Percentiles rank a stretch among this genome's conserved stretches.
Conservation (phyloP, 116 monocot species). For the Posidonia oceanica region DNA sequence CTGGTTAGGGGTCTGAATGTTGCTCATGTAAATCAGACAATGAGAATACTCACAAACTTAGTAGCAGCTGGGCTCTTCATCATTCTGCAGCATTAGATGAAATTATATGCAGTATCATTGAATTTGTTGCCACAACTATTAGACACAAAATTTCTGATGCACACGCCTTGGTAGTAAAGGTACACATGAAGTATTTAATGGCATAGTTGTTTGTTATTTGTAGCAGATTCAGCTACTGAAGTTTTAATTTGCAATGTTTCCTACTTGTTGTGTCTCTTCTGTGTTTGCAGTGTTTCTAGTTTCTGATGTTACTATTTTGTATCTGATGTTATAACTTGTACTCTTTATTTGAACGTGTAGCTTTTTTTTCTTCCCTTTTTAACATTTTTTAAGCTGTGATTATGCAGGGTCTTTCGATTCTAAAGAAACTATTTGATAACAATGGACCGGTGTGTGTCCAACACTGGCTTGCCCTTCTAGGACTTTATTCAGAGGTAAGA, state of each 20-base stretch:
- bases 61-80: constrained; percentile 49
- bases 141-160: constrained; percentile 51
- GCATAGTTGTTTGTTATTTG: background rate
- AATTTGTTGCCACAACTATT: constrained; percentile 43
- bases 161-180: constrained; percentile 58
- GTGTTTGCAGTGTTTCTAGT: background rate
- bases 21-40: constrained; percentile 52
- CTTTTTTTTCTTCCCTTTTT: background rate
- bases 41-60: constrained; percentile 64
- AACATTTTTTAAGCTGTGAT: constrained; percentile 6
- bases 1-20: constrained; percentile 51
- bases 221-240: too few species aligned
- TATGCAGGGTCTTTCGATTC: constrained; percentile 60
- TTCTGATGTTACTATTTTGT: background rate
- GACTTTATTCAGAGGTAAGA: constrained; percentile 68
- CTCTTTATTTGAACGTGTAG: background rate
- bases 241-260: background rate
- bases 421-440: constrained; percentile 67
- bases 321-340: background rate
- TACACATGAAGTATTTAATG: background rate
- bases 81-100: constrained; percentile 46
- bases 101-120: constrained; percentile 47
- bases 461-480: constrained; percentile 54
- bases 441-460: constrained; percentile 43
- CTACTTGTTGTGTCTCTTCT: background rate